Evolutionary conservation across 306 rosid genomes (phyloP).

Genomic region (Citrullus amarus): DNA sequence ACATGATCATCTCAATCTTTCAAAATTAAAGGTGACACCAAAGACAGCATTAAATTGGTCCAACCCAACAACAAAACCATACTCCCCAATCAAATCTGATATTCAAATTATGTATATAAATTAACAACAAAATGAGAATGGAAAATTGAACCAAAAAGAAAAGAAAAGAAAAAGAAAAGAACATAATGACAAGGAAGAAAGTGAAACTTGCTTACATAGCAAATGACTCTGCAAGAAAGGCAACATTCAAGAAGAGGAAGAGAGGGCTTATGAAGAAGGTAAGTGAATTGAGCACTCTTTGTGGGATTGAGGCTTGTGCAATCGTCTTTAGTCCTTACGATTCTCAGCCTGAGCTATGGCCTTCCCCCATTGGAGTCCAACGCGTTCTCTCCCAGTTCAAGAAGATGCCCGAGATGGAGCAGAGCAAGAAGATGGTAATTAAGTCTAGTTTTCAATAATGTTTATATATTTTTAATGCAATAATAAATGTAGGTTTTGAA

Average conservation of each 20-base stretch:
- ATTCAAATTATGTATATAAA: neutral
- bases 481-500: too few relatives aligned
- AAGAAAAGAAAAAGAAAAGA: neutral
- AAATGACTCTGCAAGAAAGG: constrained; percentile 34
- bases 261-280: constrained; percentile 48
- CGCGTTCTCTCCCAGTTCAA: constrained; percentile 13
- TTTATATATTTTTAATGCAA: too few relatives aligned
- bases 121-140: neutral
- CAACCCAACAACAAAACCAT: neutral
- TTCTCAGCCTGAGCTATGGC: constrained; percentile 36
- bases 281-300: constrained; percentile 37
- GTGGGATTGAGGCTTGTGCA: constrained; percentile 48
- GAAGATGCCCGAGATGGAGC: constrained; percentile 22
- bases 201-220: constrained; percentile 32
- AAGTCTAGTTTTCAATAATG: too few relatives aligned
- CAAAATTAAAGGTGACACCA: neutral
- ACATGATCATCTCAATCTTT: neutral
- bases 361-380: constrained; percentile 20
- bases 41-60: neutral
- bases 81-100: neutral
- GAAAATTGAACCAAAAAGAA: too few relatives aligned
- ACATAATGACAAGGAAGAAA: constrained; percentile 39
- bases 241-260: constrained; percentile 50
- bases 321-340: constrained; percentile 35
- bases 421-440: constrained; percentile 17